A percentile compares a stretch with the other conserved stretches of the same genome.
Conservation (phyloP, 768 basidiomycete species). For the Agrocybe chaxingu region DNA sequence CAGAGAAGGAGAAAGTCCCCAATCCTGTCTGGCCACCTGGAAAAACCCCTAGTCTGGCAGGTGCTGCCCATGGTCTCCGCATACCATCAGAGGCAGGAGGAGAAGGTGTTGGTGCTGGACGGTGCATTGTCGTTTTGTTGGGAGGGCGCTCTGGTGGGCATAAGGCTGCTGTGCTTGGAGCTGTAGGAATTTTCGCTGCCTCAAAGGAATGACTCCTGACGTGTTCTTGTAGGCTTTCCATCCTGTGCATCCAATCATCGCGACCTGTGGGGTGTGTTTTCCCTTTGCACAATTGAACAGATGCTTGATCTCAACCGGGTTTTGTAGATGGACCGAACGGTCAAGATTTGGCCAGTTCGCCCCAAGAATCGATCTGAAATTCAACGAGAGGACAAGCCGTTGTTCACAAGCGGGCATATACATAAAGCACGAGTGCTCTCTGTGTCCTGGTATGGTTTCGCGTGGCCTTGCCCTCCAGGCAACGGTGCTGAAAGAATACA, state of each 20-base stretch:
- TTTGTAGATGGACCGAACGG: constrained; percentile 61
- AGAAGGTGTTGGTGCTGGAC: constrained; percentile 62
- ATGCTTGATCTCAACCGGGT: neutral
- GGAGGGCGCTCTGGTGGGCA: constrained; percentile 77
- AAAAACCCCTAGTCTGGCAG: constrained; percentile 48
- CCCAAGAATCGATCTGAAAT: constrained; percentile 31
- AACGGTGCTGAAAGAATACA: constrained; percentile 19
- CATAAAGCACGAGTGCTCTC: constrained; percentile 66
- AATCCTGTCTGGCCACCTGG: constrained; percentile 63
- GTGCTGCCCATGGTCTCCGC: constrained; percentile 67
- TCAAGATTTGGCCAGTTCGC: constrained; percentile 74
- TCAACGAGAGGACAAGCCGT: constrained; percentile 68
- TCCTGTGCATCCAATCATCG: constrained; percentile 57
- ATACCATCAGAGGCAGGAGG: constrained; percentile 44
- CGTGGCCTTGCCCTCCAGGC: neutral
- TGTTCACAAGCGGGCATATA: constrained; percentile 65
- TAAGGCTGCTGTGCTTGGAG: constrained; percentile 61
- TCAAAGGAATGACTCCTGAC: neutral
- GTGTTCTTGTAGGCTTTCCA: constrained; percentile 58
- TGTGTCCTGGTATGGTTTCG: constrained; percentile 50
- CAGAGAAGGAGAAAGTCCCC: constrained; percentile 8
- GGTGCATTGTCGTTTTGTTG: constrained; percentile 62
- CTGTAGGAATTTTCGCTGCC: constrained; percentile 36
- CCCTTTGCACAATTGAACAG: neutral
- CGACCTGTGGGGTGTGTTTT: constrained; percentile 69